Percentiles rank a stretch among this genome's conserved stretches.
These are phyloP conservation scores for Apocynum venetum DNA, from an alignment of 257 asterid genomes.

Conservation along the genomic window DNA sequence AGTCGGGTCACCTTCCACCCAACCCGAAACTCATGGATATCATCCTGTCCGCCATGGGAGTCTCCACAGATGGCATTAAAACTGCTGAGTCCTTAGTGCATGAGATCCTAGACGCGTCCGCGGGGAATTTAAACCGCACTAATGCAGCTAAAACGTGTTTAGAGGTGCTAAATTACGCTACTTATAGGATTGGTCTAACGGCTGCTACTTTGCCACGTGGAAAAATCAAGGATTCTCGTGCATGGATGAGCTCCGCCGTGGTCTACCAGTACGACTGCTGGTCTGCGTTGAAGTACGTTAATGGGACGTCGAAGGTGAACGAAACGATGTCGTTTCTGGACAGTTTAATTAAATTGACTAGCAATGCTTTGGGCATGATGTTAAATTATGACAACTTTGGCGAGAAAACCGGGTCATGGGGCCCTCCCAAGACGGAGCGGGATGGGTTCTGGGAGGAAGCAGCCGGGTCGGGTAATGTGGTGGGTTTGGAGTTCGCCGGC, in stretches of 20 bases:
- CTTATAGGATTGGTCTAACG: slow-evolving; percentile 30
- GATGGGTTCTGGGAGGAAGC: slow-evolving; percentile 40
- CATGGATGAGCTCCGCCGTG: slow-evolving; percentile 60
- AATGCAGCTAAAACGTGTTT: slow-evolving; percentile 41
- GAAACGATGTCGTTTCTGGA: slow-evolving; percentile 44
- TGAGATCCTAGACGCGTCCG: slow-evolving; percentile 27
- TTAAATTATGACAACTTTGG: slow-evolving; percentile 33
- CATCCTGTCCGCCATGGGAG: slow-evolving; percentile 33
- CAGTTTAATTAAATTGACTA: slow-evolving; percentile 26
- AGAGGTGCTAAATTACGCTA: slow-evolving; percentile 39
- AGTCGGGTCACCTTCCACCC: slow-evolving; percentile 27
- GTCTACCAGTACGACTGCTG: slow-evolving; percentile 55
- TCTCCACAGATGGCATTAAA: slow-evolving; percentile 32
- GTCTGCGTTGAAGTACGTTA: slow-evolving; percentile 55
- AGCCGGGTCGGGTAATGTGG: slow-evolving; percentile 7
- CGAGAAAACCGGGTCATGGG: slow-evolving; percentile 24
- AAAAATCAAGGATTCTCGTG: slow-evolving; percentile 56
- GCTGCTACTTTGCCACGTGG: slow-evolving; percentile 23
- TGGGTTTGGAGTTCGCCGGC: slow-evolving; percentile 15
- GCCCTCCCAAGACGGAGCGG: slow-evolving; percentile 36
- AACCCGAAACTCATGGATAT: slow-evolving; percentile 34
- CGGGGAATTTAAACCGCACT: slow-evolving; percentile 42
- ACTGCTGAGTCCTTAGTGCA: slow-evolving; percentile 38
- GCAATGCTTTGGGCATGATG: slow-evolving; percentile 46
- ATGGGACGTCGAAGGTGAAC: slow-evolving; percentile 38